Conservation (phyloP, 192 early-diverging fungal genomes). For the Coemansia sp. region DNA sequence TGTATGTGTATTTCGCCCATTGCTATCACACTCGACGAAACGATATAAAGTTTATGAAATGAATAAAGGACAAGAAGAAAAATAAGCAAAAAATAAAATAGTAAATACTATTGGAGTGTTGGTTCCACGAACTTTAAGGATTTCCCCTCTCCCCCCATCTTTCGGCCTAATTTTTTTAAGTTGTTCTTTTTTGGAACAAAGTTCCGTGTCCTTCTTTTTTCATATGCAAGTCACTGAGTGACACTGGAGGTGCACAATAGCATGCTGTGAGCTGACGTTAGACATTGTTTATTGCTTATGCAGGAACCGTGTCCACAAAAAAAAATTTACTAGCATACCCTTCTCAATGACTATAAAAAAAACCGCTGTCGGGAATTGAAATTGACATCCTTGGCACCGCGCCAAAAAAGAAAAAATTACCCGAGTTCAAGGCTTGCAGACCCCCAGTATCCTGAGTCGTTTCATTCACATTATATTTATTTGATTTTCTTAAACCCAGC, state of each 20-base stretch:
- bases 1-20: slow-evolving; percentile 47
- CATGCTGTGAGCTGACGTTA: neutral
- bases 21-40: neutral
- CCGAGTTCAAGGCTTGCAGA: too few relatives aligned
- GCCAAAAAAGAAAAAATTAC: too few relatives aligned
- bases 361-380: too few relatives aligned
- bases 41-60: too few relatives aligned
- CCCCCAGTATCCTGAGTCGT: too few relatives aligned
- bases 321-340: neutral
- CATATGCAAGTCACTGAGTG: neutral
- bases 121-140: neutral
- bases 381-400: neutral
- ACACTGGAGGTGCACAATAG: neutral
- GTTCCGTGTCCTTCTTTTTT: neutral
- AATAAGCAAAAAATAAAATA: neutral
- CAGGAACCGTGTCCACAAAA: neutral
- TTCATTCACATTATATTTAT: neutral
- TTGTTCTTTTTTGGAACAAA: neutral
- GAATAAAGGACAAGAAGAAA: neutral
- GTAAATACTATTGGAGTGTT: neutral
- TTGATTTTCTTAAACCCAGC: neutral
- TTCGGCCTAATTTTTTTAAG: neutral
- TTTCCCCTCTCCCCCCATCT: neutral
- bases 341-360: too few relatives aligned
- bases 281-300: neutral